These are phyloP conservation scores for Candida lessepsii DNA, from an alignment of 805 yeast species.

Conservation along the genomic window DNA sequence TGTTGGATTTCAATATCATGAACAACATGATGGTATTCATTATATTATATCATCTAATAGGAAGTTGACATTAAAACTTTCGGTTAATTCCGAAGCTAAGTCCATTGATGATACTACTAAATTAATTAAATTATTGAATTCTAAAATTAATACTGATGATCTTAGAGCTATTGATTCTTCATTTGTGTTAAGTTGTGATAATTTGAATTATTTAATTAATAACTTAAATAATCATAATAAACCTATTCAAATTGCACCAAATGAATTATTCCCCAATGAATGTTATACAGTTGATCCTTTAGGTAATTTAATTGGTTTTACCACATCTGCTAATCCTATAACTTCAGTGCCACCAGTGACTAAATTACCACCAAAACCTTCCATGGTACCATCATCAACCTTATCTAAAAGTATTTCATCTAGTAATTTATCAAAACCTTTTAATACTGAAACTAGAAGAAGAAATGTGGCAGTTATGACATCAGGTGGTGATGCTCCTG, in stretches of 20 bases:
- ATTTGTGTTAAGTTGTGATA: conserved; percentile 45
- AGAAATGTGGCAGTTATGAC: conserved; percentile 92
- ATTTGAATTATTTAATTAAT: conserved; percentile 37
- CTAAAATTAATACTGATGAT: conserved; percentile 31
- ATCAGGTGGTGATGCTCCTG: conserved; percentile 98
- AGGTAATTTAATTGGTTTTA: conserved; percentile 79
- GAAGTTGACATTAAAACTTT: conserved; percentile 22
- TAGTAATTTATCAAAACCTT: conserved; percentile 18
- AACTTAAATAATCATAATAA: conserved; percentile 8
- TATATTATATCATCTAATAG: conserved; percentile 25
- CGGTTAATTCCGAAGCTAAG: conserved; percentile 17
- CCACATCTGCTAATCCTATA: conserved; percentile 57
- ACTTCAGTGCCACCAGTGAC: conserved; percentile 45
- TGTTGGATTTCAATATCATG: conserved; percentile 29
- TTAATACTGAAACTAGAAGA: conserved; percentile 15
- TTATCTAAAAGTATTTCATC: conserved; percentile 16
- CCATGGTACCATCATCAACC: conserved; percentile 14
- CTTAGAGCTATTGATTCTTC: conserved; percentile 47
- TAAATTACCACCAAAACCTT: conserved; percentile 24
- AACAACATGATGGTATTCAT: conserved; percentile 18
- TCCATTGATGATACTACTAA: conserved; percentile 20
- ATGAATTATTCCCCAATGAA: conserved; percentile 71
- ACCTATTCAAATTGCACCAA: conserved; percentile 59
- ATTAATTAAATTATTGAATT: conserved; percentile 18
- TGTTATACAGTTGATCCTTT: conserved; percentile 79